Percentiles rank a stretch among this genome's conserved stretches.
These are phyloP conservation scores for Anisodus tanguticus DNA, from an alignment of 257 asterid genomes.

Conservation along the genomic window DNA sequence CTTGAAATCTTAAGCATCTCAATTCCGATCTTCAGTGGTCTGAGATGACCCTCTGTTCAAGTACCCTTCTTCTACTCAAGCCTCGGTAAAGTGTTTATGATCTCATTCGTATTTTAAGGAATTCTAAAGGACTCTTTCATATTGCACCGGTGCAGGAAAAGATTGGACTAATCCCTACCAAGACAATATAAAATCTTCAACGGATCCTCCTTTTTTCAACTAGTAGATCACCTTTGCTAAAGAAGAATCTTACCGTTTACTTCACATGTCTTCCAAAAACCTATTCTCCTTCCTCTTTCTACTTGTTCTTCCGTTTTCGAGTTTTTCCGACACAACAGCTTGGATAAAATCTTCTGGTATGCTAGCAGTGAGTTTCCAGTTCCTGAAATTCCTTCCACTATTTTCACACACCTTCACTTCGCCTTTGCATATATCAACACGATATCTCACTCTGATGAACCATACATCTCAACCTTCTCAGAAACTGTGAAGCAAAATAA, in stretches of 20 bases:
- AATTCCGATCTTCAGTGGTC: no score
- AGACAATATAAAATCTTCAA: no score
- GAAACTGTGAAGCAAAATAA: slow-evolving; percentile 39
- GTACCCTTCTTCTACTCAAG: no score
- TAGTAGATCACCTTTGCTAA: no score
- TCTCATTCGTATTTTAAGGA: no score
- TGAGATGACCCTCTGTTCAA: no score
- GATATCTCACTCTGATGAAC: slow-evolving; percentile 37
- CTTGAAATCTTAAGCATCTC: no score
- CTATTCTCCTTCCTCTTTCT: slow-evolving; percentile 19
- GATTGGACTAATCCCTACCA: no score
- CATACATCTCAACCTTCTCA: slow-evolving; percentile 42
- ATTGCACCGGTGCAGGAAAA: no score
- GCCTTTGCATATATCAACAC: slow-evolving; percentile 42
- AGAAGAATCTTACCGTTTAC: not conserved
- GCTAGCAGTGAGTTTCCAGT: slow-evolving; percentile 43
- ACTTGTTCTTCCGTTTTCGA: slow-evolving; percentile 20
- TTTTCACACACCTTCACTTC: slow-evolving; percentile 48
- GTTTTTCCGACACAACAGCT: slow-evolving; percentile 32
- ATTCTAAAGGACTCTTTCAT: no score
- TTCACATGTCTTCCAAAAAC: slow-evolving; percentile 11
- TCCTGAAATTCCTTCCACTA: slow-evolving; percentile 42
- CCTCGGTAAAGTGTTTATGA: no score
- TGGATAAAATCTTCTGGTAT: slow-evolving; percentile 49
- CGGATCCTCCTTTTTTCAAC: no score